Percentiles rank a stretch among this genome's conserved stretches.
Evolutionary conservation across 306 rosid genomes (phyloP).

Genomic region (Trifolium subterraneum): DNA sequence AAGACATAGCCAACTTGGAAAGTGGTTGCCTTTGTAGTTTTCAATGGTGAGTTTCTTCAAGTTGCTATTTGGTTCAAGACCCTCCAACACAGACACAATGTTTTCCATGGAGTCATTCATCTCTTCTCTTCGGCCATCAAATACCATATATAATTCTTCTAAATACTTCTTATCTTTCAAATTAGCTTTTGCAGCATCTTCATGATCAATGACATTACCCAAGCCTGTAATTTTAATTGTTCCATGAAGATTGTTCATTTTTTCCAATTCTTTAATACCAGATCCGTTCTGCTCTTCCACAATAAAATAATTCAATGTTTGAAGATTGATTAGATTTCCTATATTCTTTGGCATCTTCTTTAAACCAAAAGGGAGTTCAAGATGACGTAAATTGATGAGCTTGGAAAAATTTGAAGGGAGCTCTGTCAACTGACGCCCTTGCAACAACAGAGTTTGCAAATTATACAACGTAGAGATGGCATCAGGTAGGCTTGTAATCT

Average conservation of each 20-base stretch:
- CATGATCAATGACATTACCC: conserved; percentile 1
- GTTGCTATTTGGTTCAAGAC: too few relatives aligned
- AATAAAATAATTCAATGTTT: not conserved
- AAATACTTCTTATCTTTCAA: conserved; percentile 36
- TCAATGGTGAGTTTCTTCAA: too few relatives aligned
- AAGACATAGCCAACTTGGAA: too few relatives aligned
- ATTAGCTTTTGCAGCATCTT: not conserved
- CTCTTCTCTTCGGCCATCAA: too few relatives aligned
- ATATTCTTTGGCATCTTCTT: conserved; percentile 35
- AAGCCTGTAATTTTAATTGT: not conserved
- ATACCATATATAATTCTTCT: not conserved
- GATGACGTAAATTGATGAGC: conserved; percentile 4
- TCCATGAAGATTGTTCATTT: conserved; percentile 25
- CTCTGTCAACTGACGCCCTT: not conserved
- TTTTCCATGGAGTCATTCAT: too few relatives aligned
- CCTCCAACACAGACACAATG: too few relatives aligned
- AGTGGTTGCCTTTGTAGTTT: too few relatives aligned
- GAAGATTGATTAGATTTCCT: conserved; percentile 27
- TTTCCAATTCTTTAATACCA: conserved; percentile 6
- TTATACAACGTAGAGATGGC: conserved; percentile 37
- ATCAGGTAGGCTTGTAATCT: conserved; percentile 19
- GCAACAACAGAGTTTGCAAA: conserved; percentile 31
- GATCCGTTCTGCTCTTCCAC: not conserved
- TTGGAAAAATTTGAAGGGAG: conserved; percentile 26
- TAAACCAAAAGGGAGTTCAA: not conserved